Percentiles rank a stretch among this genome's conserved stretches.
Evolutionary conservation across 176 grass and related monocot species (phyloP).

Genomic region (Phoenix dactylifera): DNA sequence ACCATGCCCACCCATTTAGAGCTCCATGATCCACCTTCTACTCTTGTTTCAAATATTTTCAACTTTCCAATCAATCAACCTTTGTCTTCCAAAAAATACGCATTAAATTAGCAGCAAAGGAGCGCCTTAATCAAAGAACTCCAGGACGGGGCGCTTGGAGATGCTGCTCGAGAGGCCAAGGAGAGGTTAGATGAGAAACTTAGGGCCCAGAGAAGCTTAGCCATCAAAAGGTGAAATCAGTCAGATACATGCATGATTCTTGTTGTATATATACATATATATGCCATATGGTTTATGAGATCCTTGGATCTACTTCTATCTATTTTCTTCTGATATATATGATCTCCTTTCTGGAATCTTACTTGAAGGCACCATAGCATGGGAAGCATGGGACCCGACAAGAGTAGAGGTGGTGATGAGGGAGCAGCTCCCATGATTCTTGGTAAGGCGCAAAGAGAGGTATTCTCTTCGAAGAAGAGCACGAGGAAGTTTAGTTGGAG

Average conservation of each 20-base stretch:
- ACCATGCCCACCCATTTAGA: neutral
- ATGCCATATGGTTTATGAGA: too few species aligned
- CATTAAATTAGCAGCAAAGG: constrained; percentile 32
- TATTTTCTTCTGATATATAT: too few species aligned
- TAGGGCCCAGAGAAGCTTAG: constrained; percentile 17
- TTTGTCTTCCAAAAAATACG: too few species aligned
- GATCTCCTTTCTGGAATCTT: too few species aligned
- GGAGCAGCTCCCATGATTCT: neutral
- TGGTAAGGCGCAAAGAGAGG: constrained; percentile 43
- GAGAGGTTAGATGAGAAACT: constrained; percentile 82
- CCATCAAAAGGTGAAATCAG: constrained; percentile 36
- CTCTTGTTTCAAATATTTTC: neutral
- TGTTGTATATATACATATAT: too few species aligned
- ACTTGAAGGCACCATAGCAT: constrained; percentile 50
- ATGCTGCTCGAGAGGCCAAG: constrained; percentile 71
- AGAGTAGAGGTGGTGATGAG: neutral
- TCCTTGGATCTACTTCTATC: too few species aligned
- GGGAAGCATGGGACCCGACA: constrained; percentile 41
- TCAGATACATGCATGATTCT: too few species aligned
- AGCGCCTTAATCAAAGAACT: constrained; percentile 34
- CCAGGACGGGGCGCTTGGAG: constrained; percentile 48
- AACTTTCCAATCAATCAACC: too few species aligned
- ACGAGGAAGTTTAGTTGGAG: constrained; percentile 48
- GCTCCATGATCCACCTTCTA: neutral
- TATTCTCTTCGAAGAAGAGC: constrained; percentile 49